phyloP scores from a whole-genome alignment of 192 early-diverging fungal genomes.

The Rhizoclosmatium sp. region DNA sequence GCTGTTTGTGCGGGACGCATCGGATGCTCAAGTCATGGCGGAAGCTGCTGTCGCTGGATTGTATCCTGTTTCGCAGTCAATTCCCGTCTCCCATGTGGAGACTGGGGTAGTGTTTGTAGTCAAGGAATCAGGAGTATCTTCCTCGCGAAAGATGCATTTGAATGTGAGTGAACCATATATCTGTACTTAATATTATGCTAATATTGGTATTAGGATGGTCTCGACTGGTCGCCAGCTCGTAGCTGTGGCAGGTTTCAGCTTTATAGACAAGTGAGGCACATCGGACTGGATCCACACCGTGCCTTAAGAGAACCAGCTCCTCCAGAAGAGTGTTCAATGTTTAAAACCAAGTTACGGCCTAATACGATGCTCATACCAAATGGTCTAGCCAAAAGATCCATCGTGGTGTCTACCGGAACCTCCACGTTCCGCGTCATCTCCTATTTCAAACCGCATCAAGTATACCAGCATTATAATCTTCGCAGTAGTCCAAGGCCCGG shows the following conservation, averaged over 20 bases:
- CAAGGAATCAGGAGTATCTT: not conserved
- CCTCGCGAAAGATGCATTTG: not conserved
- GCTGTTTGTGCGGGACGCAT: not conserved
- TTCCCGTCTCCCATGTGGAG: not conserved
- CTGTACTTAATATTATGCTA: not conserved
- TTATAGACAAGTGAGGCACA: conserved; percentile 1
- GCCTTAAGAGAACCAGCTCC: not conserved
- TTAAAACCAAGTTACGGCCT: not conserved
- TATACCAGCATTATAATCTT: not conserved
- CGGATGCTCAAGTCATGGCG: not conserved
- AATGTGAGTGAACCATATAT: not conserved
- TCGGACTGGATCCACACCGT: not conserved
- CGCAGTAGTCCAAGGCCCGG: not conserved
- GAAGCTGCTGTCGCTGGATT: not conserved
- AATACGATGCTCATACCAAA: not conserved
- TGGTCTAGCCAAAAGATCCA: conserved; percentile 11
- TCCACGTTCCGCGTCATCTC: conserved; percentile 2
- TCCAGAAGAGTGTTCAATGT: not conserved
- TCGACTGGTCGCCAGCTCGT: not conserved
- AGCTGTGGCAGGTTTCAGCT: not conserved
- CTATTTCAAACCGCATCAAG: not conserved
- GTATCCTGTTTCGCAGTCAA: not conserved
- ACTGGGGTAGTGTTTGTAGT: not conserved
- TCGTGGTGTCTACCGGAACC: not conserved
- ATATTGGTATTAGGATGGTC: not conserved